phyloP scores from a whole-genome alignment of 2,329 filamentous ascomycete species.

The Hypoxylon sp. region DNA sequence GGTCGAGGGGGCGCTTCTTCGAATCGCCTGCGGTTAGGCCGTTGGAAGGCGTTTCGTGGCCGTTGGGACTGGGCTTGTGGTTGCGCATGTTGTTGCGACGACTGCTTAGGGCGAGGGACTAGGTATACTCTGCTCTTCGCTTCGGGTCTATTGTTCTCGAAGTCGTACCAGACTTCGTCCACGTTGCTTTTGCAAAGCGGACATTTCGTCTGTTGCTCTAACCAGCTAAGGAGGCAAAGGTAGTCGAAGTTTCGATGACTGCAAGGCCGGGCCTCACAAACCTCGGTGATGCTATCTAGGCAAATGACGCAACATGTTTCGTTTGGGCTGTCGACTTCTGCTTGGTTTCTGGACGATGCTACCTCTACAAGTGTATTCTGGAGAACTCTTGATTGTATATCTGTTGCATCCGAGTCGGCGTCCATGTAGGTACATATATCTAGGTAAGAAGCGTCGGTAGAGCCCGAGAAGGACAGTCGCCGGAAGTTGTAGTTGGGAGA shows the following conservation, averaged over 20 bases:
- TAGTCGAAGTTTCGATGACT: slow-evolving; percentile 88
- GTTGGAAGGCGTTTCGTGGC: slow-evolving; percentile 13
- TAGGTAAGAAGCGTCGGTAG: neutral
- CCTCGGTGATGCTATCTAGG: slow-evolving; percentile 80
- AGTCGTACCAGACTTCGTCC: slow-evolving; percentile 75
- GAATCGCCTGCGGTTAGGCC: slow-evolving; percentile 38
- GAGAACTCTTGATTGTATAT: slow-evolving; percentile 61
- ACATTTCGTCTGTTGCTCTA: slow-evolving; percentile 79
- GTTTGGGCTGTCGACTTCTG: slow-evolving; percentile 52
- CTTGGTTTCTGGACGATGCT: slow-evolving; percentile 52
- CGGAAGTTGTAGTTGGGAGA: neutral
- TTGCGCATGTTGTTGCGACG: slow-evolving; percentile 20
- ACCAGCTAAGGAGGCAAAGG: slow-evolving; percentile 85
- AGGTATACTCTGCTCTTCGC: slow-evolving; percentile 71
- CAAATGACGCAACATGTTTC: slow-evolving; percentile 85
- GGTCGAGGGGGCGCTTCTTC: slow-evolving; percentile 41
- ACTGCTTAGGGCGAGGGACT: slow-evolving; percentile 58
- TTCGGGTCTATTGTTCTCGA: slow-evolving; percentile 62
- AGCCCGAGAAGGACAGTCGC: neutral
- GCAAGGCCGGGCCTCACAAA: slow-evolving; percentile 82
- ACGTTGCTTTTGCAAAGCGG: slow-evolving; percentile 80
- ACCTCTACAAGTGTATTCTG: slow-evolving; percentile 62
- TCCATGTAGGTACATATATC: slow-evolving; percentile 51
- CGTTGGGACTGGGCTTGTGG: slow-evolving; percentile 16
- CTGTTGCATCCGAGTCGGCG: slow-evolving; percentile 48